Percentiles rank a stretch among this genome's conserved stretches.
Evolutionary conservation across 305 asterid species (phyloP).

Genomic region (Nicotiana rustica): DNA sequence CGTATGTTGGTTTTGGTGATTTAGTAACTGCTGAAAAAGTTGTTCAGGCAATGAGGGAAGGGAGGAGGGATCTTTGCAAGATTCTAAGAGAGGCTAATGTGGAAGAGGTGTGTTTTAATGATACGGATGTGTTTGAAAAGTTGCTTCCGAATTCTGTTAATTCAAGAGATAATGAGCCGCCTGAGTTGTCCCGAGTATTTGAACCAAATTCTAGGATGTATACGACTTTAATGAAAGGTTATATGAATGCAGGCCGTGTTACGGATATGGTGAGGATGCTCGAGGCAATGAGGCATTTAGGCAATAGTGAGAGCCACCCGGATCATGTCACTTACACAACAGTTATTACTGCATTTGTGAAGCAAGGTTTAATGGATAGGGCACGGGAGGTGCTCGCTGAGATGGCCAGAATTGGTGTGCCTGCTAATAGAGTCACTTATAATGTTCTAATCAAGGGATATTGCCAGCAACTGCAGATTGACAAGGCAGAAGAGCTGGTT

Average conservation of each 20-base stretch:
- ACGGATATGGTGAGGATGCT: constrained; percentile 87
- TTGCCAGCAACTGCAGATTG: constrained; percentile 87
- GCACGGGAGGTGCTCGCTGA: constrained; percentile 77
- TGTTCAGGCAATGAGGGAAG: constrained; percentile 88
- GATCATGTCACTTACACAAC: constrained; percentile 96
- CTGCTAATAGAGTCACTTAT: constrained; percentile 85
- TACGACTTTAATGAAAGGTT: constrained; percentile 93
- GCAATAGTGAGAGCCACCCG: constrained; percentile 73
- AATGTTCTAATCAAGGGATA: constrained; percentile 91
- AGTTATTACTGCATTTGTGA: constrained; percentile 82
- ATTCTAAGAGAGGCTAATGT: constrained; percentile 58
- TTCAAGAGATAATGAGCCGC: constrained; percentile 53
- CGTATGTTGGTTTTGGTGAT: constrained; percentile 91
- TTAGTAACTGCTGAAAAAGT: constrained; percentile 73
- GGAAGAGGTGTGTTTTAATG: constrained; percentile 38
- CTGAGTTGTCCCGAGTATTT: constrained; percentile 55
- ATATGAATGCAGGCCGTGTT: constrained; percentile 83
- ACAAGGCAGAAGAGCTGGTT: constrained; percentile 76
- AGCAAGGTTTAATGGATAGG: constrained; percentile 76
- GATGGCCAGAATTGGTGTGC: constrained; percentile 69
- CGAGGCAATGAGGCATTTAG: constrained; percentile 88
- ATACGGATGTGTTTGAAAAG: constrained; percentile 50
- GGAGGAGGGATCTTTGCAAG: constrained; percentile 81
- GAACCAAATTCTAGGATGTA: constrained; percentile 84
- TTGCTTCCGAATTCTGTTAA: constrained; percentile 70